Evolutionary conservation across 345 rosid genomes (phyloP).

Genomic region (Eucalyptus sp.): DNA sequence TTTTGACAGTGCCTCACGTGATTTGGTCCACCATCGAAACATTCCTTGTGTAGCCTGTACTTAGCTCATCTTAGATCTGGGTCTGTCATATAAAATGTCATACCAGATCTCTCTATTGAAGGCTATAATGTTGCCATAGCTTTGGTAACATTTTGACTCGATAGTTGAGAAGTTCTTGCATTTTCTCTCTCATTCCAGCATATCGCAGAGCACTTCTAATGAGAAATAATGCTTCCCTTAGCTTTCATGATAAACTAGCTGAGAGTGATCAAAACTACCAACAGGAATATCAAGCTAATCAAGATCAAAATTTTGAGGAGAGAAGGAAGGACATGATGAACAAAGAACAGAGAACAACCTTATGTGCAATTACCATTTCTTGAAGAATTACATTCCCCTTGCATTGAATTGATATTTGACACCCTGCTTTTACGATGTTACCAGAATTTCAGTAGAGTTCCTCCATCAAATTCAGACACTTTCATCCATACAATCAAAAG

Average conservation of each 20-base stretch:
- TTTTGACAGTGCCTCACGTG: not conserved
- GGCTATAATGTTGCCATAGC: not conserved
- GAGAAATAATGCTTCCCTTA: not conserved
- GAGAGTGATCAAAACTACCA: not conserved
- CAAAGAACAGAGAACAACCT: not conserved
- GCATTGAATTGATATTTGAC: not conserved
- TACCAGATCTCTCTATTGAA: not conserved
- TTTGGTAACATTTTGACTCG: not conserved
- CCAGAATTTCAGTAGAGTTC: not conserved
- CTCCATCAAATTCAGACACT: not conserved
- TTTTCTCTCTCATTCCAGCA: not conserved
- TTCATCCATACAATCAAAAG: not conserved
- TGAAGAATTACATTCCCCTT: not conserved
- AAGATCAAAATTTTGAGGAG: not conserved
- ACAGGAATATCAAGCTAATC: not conserved
- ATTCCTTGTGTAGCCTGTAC: not conserved
- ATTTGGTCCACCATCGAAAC: not conserved
- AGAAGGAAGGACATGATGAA: not conserved
- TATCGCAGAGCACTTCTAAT: not conserved
- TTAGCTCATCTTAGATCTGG: not conserved
- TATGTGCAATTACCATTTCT: not conserved
- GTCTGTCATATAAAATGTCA: not conserved
- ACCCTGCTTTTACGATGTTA: not conserved
- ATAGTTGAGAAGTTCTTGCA: not conserved
- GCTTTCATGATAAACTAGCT: not conserved